Percentiles rank a stretch among this genome's conserved stretches.
Conservation (phyloP, 1,139 yeast genomes). For the Geotrichum carabidarum region DNA sequence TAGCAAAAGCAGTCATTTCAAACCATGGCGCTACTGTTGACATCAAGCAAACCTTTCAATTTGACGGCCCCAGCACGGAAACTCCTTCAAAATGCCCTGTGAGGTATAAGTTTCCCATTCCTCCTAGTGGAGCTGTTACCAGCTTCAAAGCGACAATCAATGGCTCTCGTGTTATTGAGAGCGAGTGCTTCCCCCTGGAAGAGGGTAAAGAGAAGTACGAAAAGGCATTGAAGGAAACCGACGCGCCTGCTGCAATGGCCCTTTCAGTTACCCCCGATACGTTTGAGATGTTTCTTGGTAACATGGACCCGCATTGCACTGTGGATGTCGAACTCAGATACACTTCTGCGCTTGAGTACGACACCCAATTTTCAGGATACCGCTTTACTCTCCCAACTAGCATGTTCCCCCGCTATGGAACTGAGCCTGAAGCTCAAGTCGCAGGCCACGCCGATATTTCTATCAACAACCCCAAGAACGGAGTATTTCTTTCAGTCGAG, state of each 20-base stretch:
- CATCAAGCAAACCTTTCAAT: background rate
- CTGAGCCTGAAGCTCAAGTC: background rate
- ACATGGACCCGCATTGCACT: conserved; percentile 1
- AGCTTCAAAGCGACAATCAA: conserved; percentile 8
- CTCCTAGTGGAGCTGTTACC: conserved; percentile 8
- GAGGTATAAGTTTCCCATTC: conserved; percentile 1
- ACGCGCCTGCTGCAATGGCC: conserved; percentile 2
- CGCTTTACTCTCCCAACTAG: conserved; percentile 13
- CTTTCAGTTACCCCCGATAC: conserved; percentile 2
- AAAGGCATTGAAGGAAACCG: conserved; percentile 1
- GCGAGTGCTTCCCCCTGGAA: conserved; percentile 3
- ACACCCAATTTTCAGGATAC: conserved; percentile 12
- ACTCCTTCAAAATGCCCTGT: background rate
- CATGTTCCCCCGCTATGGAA: conserved; percentile 11
- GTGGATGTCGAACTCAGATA: conserved; percentile 9
- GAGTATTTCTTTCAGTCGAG: conserved; percentile 8
- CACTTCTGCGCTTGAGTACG: conserved; percentile 9
- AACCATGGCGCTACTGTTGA: conserved; percentile 3
- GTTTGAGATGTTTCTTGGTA: conserved; percentile 6
- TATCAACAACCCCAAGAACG: background rate
- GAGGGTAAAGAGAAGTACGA: conserved; percentile 6
- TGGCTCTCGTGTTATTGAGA: background rate
- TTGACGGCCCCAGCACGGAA: background rate
- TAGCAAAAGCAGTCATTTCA: conserved; percentile 2
- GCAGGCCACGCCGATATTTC: background rate